Base-by-base conservation (phyloP, 495 filamentous ascomycete species). In the Cairneyella variabilis region DNA sequence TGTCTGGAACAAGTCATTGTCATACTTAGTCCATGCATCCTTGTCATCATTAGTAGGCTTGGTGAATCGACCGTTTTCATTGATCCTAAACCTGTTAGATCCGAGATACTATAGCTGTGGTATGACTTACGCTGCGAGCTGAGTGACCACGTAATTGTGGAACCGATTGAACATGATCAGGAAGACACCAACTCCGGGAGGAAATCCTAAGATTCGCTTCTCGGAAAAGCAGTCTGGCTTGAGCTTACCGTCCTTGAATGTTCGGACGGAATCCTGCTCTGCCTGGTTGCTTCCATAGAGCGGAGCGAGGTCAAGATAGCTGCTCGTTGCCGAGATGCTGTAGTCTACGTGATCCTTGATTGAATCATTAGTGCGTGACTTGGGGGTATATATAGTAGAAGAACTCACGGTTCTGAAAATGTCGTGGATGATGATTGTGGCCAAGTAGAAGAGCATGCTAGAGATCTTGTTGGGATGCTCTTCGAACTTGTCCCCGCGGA, bases 381-480 rank as follows among this genome's bases (percentile, higher is more conserved):
- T n/a, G n/a, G n/a, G n/a, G n/a, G n/a, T n/a, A n/a, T n/a, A n/a
- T n/a, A n/a, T n/a, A n/a, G n/a, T n/a, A n/a, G n/a, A n/a, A n/a
- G n/a, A n/a, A 40, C 60, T 53, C 20, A 58, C 55, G 3, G 72
- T 74, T 9, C 66, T 60, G 51, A 75, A 76, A 49, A 72, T 63
- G 75, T 83, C 86, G 58, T 96, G 91, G 61, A 93, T 95, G 55
- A 96, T 91, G 50, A 95, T 89, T 14, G 83, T 88, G 6, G 90
- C 91, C 64, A 91, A 80, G 58, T 97, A 91, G 76, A 91, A 97
- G 11, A 97, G 71, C 50, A 95, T 77, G 61, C 88, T 92, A 1
- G 90, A 95, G 17, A 95, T 84, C 57, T 88, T 86, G 14, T 56
- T 54, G 0, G 59, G 56, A 46, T 65, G 59, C 2, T 52, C 40